Percentiles rank a stretch among this genome's conserved stretches.
phyloP scores from a whole-genome alignment of 768 basidiomycete genomes.

The Pleurotus ostreatus region DNA sequence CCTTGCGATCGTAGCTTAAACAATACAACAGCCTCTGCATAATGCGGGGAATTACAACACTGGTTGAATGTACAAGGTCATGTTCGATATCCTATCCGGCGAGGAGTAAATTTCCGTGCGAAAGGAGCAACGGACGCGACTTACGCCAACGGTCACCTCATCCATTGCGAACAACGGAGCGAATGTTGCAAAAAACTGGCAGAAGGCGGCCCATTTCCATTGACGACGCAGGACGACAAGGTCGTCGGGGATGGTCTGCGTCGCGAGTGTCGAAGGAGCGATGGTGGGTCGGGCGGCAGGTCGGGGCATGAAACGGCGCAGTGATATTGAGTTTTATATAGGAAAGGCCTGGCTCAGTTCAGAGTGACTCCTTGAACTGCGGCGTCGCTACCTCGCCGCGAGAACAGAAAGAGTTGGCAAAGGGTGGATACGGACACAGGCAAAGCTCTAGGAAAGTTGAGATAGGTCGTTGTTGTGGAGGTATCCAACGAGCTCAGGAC shows the following conservation, averaged over 20 bases:
- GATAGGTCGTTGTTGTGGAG: neutral
- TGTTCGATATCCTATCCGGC: constrained; percentile 67
- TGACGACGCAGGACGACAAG: constrained; percentile 61
- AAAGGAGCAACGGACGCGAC: constrained; percentile 17
- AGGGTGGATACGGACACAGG: neutral
- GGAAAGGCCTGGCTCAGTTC: constrained; percentile 9
- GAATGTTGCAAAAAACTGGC: constrained; percentile 89
- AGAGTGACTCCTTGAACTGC: neutral
- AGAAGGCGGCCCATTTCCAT: constrained; percentile 92
- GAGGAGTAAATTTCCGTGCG: constrained; percentile 4
- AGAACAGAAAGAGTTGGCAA: neutral
- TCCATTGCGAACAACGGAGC: constrained; percentile 64
- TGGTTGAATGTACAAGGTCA: constrained; percentile 62
- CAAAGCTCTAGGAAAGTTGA: neutral
- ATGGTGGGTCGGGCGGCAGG: constrained; percentile 10
- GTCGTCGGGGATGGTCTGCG: constrained; percentile 25
- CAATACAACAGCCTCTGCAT: constrained; percentile 72
- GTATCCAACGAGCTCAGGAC: neutral
- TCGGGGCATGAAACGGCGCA: constrained; percentile 8
- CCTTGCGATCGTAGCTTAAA: constrained; percentile 78
- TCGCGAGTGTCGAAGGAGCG: neutral
- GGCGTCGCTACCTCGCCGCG: no score
- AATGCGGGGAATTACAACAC: constrained; percentile 61
- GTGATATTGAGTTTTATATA: constrained; percentile 4
- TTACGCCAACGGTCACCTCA: constrained; percentile 65